Evolutionary conservation across 148 eudicot species (phyloP).

Genomic region (Cornus controversa): DNA sequence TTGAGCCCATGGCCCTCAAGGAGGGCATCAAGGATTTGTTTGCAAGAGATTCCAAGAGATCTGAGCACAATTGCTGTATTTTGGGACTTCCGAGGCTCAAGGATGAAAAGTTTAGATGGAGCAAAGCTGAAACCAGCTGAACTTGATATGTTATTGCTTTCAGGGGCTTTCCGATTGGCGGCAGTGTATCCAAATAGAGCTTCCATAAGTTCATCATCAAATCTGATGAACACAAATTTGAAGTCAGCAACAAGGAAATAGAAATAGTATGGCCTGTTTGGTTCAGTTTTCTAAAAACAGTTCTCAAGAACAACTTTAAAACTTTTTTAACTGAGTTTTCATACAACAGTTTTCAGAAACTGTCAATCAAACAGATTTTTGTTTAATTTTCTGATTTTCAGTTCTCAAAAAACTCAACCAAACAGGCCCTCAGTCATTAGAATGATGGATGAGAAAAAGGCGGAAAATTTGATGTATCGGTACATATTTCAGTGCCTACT

Average conservation of each 20-base stretch:
- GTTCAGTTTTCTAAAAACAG: neutral
- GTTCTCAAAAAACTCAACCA: too few species aligned
- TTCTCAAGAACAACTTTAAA: too few species aligned
- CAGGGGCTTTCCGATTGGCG: constrained; percentile 15
- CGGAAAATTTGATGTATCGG: neutral
- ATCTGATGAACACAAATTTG: constrained; percentile 23
- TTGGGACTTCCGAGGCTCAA: constrained; percentile 58
- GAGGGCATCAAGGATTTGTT: constrained; percentile 41
- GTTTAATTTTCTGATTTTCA: neutral
- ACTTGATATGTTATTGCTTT: constrained; percentile 16
- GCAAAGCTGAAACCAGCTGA: constrained; percentile 18
- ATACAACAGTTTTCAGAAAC: too few species aligned
- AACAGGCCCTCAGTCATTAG: too few species aligned
- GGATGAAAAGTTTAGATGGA: constrained; percentile 38
- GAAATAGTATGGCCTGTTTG: too few species aligned
- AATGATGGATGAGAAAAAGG: neutral
- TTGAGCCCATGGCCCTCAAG: constrained; percentile 42
- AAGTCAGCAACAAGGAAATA: neutral
- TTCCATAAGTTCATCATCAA: constrained; percentile 52
- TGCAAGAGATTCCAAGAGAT: constrained; percentile 44
- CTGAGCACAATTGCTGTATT: constrained; percentile 55
- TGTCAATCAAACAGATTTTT: too few species aligned
- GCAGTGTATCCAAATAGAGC: constrained; percentile 41
- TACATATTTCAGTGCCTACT: neutral
- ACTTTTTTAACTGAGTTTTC: too few species aligned